These are phyloP conservation scores for Pseudohyphozyma bogoriensis DNA, from an alignment of 768 basidiomycete genomes.

Conservation along the genomic window DNA sequence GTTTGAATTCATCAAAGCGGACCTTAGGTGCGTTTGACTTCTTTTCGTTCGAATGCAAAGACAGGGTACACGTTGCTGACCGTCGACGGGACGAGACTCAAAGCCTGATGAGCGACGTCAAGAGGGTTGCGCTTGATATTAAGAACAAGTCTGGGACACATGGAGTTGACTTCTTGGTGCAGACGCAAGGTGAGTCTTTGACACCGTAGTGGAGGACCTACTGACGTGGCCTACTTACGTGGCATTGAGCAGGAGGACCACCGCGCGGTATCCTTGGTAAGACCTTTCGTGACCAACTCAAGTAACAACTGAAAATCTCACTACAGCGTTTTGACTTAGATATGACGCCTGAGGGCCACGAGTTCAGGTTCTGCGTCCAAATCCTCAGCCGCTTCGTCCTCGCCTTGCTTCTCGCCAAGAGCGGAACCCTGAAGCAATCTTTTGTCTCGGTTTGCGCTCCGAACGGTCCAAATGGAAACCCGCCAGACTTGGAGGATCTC, in stretches of 20 bases:
- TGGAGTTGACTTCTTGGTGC: conserved; percentile 27
- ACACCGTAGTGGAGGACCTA: too few species aligned
- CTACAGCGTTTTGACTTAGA: too few species aligned
- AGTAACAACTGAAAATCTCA: too few species aligned
- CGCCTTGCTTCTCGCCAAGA: conserved; percentile 23
- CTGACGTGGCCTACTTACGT: too few species aligned
- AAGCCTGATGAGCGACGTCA: neutral
- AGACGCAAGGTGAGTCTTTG: conserved; percentile 20
- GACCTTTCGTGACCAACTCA: neutral
- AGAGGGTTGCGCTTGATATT: conserved; percentile 18
- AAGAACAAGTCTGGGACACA: conserved; percentile 21
- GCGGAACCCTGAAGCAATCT: conserved; percentile 24
- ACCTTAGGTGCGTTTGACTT: conserved; percentile 23
- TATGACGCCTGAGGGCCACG: conserved; percentile 10
- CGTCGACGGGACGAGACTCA: neutral
- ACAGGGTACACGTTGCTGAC: neutral
- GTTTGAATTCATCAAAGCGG: conserved; percentile 33
- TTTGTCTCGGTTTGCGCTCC: conserved; percentile 26
- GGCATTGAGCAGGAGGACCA: conserved; percentile 9
- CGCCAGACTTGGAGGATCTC: conserved; percentile 20
- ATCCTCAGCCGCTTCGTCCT: conserved; percentile 29
- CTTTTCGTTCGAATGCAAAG: neutral
- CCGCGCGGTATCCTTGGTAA: too few species aligned
- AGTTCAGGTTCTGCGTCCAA: conserved; percentile 28
- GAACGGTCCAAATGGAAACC: neutral